A percentile compares a stretch with the other conserved stretches of the same genome.
These are phyloP conservation scores for Gastrolobium bilobum DNA, from an alignment of 306 rosid genomes.

Conservation along the genomic window DNA sequence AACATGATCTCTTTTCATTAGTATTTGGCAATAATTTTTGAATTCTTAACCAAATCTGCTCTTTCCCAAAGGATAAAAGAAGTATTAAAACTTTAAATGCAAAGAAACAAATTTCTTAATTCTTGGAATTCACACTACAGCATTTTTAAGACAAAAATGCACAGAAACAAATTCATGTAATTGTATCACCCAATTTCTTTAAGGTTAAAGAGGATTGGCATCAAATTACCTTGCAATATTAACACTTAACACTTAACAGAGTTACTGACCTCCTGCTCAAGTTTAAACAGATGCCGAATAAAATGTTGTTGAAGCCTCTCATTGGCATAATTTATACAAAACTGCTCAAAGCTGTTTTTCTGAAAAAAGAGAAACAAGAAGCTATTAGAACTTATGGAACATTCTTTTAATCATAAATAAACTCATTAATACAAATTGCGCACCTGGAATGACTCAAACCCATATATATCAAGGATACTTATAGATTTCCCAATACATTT, in stretches of 20 bases:
- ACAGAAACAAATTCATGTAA: constrained; percentile 17
- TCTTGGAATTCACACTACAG: constrained; percentile 7
- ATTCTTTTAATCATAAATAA: constrained; percentile 36
- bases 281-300: constrained; percentile 82
- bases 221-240: constrained; percentile 31
- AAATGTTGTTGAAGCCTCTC: constrained; percentile 99
- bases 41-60: constrained; percentile 13
- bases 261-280: constrained; percentile 85
- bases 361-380: constrained; percentile 53
- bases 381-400: constrained; percentile 41
- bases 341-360: constrained; percentile 90
- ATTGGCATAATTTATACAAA: constrained; percentile 93
- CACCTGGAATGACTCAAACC: constrained; percentile 94
- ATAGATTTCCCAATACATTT: constrained; percentile 69
- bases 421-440: constrained; percentile 37
- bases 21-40: constrained; percentile 32
- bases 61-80: background rate
- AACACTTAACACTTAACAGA: background rate
- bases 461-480: constrained; percentile 82
- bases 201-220: constrained; percentile 5
- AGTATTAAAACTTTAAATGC: constrained; percentile 22
- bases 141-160: constrained; percentile 31
- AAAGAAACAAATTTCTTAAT: background rate
- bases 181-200: constrained; percentile 20
- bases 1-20: constrained; percentile 7